Evolutionary conservation across 192 early-diverging fungal genomes (phyloP), one percentile per base, ranked within the genome.

Genomic region (Podila clonocystis): DNA sequence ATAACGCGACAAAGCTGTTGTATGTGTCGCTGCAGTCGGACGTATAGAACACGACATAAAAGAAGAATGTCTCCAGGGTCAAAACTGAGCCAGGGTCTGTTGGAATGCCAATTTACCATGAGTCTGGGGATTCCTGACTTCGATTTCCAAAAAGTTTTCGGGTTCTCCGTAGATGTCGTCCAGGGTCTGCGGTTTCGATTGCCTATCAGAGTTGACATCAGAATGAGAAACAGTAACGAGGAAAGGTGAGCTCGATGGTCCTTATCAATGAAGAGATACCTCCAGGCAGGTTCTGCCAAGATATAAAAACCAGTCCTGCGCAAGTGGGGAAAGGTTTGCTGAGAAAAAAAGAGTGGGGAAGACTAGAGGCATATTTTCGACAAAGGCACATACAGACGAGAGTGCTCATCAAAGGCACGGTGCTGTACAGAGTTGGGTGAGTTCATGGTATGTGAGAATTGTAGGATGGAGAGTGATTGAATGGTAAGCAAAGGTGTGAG

Each of bases 101-200:
- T 61, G 59, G 29, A 28, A 34, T 52, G 15, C 31, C 58, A 50
- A 65, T 64, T 70, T 88, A 83, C 90, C 95, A 73, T 96, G 93
- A 58, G 94, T 93, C 63, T 93, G 90, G 33, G 97, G 96, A 87
- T 96, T 95, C 63, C 86, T 86, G 30, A 99, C 94, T 82, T 97
- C 95, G 70, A 98, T 92, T 84, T 98, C 98, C 31, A 99, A 85
- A 83, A 97, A 99, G 89, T 98, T 98, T 82, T 99, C 98, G 33
- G 98, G 98, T 58, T 92, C 86, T 49, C 94, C 95, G 84, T 99
- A 99, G 67, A 86, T 86, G 55, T 89, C 88, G 45, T 89, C 88
- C 62, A 86, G 75, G 20, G 87, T 88, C 70, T 89, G 88, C 59
- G 87, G 87, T 65, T 86, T 85, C 66, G 86, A 83, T 75, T 77